Base-by-base conservation (phyloP, 2,329 filamentous ascomycete species). In the Teratosphaeria epicoccoides region DNA sequence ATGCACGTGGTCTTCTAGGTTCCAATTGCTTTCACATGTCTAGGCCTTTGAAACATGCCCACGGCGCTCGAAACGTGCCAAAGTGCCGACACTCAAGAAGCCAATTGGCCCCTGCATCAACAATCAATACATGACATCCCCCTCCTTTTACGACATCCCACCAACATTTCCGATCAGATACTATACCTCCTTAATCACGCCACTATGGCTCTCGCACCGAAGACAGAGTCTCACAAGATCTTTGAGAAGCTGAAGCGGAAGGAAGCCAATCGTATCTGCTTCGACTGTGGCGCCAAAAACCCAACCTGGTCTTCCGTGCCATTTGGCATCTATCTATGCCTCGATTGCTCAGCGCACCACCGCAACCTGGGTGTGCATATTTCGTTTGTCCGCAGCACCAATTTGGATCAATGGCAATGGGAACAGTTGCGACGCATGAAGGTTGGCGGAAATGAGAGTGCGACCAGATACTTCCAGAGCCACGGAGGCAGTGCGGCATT, bases 361-460 rank as follows among this genome's bases (percentile, higher is more conserved):
- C 85, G 93, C 63, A 97, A 97, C 71, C 83, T 98, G 64, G 93
- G 93, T 71, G 91, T 97, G 55, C 93, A 98, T 73, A 96, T 98
- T 73, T 96, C 91, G 62, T 98, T 98, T 76, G 93, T 98, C 65
- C 86, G 93, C 65, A 97, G 91, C 56, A 97, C 91, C 56, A 96
- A 96, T 71, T 86, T 98, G 70, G 93, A 98, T 71, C 89, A 76
- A 58, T 98, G 93, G 93, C 89, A 96, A 86, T 98, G 93, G 93
- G 89, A 96, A 61, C 93, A 98, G 70, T 79, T 98, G 55, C 87
- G 93, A 49, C 73, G 91, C 52, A 97, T 98, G 91, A 98, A 98
- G 74, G 89, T 97, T 14, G 93, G 93, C 59, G 93, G 93, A 52
- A 98, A 98, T 66, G 91, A 97, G 73, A 95, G 89, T 53, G 93